Conservation (phyloP, 768 basidiomycete genomes). For the Hypsizygus marmoreus region DNA sequence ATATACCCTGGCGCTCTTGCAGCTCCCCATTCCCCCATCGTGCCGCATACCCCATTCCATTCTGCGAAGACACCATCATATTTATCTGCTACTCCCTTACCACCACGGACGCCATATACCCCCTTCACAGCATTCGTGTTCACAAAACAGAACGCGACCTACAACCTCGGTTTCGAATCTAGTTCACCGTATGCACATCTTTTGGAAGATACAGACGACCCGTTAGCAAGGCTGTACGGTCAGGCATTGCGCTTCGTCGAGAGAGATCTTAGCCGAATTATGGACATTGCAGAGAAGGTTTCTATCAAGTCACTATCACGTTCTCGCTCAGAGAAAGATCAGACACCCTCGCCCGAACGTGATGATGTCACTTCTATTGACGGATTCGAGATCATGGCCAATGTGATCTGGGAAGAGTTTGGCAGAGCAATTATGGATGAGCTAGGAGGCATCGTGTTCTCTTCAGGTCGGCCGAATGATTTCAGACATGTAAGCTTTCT, state of each 20-base stretch:
- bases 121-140: constrained; percentile 55
- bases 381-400: constrained; percentile 83
- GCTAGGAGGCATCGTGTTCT: constrained; percentile 80
- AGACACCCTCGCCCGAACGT: neutral
- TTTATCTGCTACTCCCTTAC: constrained; percentile 26
- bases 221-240: constrained; percentile 79
- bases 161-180: constrained; percentile 24
- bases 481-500: constrained; percentile 73
- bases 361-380: constrained; percentile 21
- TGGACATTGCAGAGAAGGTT: constrained; percentile 76
- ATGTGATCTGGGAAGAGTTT: constrained; percentile 88
- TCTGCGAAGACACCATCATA: constrained; percentile 28
- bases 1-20: constrained; percentile 71
- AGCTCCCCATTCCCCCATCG: constrained; percentile 70
- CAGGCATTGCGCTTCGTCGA: constrained; percentile 80
- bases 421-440: constrained; percentile 81
- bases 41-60: constrained; percentile 75
- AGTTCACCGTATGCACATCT: constrained; percentile 46
- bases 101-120: constrained; percentile 50
- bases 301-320: constrained; percentile 46
- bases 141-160: constrained; percentile 35
- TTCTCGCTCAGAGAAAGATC: constrained; percentile 18
- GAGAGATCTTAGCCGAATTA: constrained; percentile 69
- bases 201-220: constrained; percentile 65
- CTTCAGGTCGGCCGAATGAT: constrained; percentile 89